A percentile compares a stretch with the other conserved stretches of the same genome.
These are phyloP conservation scores for Lupinus albus DNA, from an alignment of 306 rosid genomes.

Conservation along the genomic window DNA sequence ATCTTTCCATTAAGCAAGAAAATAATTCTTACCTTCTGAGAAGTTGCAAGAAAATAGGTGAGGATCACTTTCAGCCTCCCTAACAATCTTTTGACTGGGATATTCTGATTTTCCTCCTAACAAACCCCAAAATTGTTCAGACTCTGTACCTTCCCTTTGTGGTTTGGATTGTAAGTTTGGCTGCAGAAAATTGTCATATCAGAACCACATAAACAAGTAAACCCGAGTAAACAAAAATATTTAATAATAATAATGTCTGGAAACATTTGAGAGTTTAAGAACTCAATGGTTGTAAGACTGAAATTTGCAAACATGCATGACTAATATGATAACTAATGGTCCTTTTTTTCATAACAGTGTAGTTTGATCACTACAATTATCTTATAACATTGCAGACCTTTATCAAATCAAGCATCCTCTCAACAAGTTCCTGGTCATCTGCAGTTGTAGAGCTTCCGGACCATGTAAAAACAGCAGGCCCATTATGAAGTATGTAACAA, in stretches of 20 bases:
- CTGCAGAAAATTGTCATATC: conserved; percentile 54
- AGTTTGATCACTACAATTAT: conserved; percentile 25
- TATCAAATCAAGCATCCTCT: conserved; percentile 82
- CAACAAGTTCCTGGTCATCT: conserved; percentile 76
- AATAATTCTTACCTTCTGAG: conserved; percentile 59
- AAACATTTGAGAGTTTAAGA: conserved; percentile 30
- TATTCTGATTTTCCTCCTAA: conserved; percentile 78
- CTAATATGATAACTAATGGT: not conserved
- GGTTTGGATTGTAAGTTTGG: conserved; percentile 81
- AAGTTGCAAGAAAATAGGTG: conserved; percentile 75
- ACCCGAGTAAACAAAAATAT: conserved; percentile 23
- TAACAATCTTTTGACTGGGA: conserved; percentile 72
- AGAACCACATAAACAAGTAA: conserved; percentile 45
- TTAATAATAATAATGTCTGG: conserved; percentile 10
- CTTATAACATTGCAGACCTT: conserved; percentile 58
- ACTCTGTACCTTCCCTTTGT: conserved; percentile 83
- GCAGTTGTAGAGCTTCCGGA: conserved; percentile 72
- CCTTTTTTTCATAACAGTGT: not conserved
- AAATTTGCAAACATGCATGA: not conserved
- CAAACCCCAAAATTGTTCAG: conserved; percentile 86
- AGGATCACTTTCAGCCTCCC: conserved; percentile 74
- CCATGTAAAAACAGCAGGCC: conserved; percentile 77
- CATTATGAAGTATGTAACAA: conserved; percentile 77
- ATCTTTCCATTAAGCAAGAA: conserved; percentile 28
- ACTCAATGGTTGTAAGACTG: conserved; percentile 7